A percentile compares a stretch with the other conserved stretches of the same genome.
These are phyloP conservation scores for Penicillium sp. DNA, from an alignment of 2,329 filamentous ascomycete genomes.

Conservation along the genomic window DNA sequence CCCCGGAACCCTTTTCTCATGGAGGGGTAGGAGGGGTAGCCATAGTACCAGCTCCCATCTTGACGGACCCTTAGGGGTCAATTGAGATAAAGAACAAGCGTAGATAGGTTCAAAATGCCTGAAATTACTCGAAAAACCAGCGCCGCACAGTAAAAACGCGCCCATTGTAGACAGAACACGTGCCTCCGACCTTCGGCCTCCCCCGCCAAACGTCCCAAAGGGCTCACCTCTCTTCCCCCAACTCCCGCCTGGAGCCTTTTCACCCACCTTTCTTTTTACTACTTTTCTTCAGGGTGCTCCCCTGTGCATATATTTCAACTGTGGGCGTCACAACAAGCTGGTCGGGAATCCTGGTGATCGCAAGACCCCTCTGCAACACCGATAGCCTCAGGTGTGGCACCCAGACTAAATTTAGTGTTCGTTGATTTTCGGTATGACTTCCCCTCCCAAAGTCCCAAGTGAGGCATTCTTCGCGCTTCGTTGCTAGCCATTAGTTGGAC, in stretches of 20 bases:
- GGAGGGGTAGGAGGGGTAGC: conserved; percentile 26
- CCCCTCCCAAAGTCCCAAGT: neutral
- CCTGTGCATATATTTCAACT: neutral
- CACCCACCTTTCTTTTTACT: conserved; percentile 5
- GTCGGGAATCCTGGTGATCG: conserved; percentile 18
- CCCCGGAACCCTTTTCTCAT: conserved; percentile 12
- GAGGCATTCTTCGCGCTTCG: neutral
- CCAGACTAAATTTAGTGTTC: conserved; percentile 9
- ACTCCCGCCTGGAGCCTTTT: conserved; percentile 12
- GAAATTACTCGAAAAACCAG: neutral
- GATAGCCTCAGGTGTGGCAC: conserved; percentile 10
- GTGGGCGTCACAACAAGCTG: conserved; percentile 12
- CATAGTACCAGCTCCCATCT: conserved; percentile 1
- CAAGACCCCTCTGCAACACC: conserved; percentile 12
- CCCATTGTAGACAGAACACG: conserved; percentile 22
- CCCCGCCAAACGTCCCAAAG: conserved; percentile 20
- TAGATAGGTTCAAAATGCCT: neutral
- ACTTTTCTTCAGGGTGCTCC: neutral
- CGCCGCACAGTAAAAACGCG: neutral
- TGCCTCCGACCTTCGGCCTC: conserved; percentile 32
- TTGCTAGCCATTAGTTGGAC: neutral
- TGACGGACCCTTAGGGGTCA: neutral
- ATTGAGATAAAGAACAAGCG: neutral
- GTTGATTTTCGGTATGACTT: conserved; percentile 5
- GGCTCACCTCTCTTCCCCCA: conserved; percentile 12